Evolutionary conservation across 768 basidiomycete species (phyloP), one percentile per base, ranked within the genome.

Genomic region (Leccinum obscurum): DNA sequence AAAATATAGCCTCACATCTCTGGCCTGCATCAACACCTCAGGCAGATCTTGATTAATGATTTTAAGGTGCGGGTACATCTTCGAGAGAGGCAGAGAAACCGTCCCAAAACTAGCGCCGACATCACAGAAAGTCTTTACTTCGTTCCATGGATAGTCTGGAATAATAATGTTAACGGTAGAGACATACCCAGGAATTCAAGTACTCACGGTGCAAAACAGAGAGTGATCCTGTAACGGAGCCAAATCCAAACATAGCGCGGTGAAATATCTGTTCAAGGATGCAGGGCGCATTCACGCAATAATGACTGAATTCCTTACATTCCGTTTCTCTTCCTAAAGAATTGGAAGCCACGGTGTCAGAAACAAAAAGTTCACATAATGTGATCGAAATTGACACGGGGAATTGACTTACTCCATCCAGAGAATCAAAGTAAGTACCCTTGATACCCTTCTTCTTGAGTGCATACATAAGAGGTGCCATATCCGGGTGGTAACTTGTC

Each of bases 41-140:
- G 72, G 72, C 28, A 75, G 54, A 57, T 74, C 72, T 54, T 75
- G 72, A 20, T 69, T 39, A 5, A 49, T 52, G 30, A 75, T 66
- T 37, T 66, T 69, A 28, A 74, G 54, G 30, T 70, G 67, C 6
- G 70, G 72, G 50, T 64, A 62, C 50, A 58, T 62, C 53, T 63
- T 73, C 3, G 70, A 59, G 51, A 74, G 65, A 24, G 69, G 66
- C 1, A 66, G 22, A 52, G 74, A 72, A 24, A 74, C 58, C 1
- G 68, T 62, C 15, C 73, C 73, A 3, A 69, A 28, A n/a, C 73
- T 66, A 6, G 72, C 66, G 9, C 73, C 73, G 15, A 74, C 58
- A 52, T 74, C 73, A 11, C 69, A 68, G 37, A 76, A 60, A 8
- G 67, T 66, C 32, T 65, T 58, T 24, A 66, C 58, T 56, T 60